Evolutionary conservation across 306 rosid species (phyloP).

Genomic region (Quercus cerris): DNA sequence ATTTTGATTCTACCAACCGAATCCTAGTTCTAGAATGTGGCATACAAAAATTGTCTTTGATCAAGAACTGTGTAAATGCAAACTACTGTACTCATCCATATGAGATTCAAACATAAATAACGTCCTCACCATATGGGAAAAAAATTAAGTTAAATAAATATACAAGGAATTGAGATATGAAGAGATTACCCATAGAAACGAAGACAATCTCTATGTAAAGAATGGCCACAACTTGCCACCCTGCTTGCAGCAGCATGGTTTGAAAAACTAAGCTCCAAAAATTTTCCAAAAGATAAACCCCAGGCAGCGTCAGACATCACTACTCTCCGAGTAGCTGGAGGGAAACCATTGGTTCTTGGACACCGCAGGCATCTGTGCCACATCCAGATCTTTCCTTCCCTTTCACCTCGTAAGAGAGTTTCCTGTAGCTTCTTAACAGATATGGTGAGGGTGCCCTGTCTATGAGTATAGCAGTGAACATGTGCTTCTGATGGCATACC

Average conservation of each 20-base stretch:
- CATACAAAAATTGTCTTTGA: slow-evolving; percentile 8
- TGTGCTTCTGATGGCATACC: slow-evolving; percentile 98
- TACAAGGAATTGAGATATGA: background rate
- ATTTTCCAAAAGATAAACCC: slow-evolving; percentile 98
- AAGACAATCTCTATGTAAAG: slow-evolving; percentile 95
- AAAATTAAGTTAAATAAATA: background rate
- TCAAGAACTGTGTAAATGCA: slow-evolving; percentile 6
- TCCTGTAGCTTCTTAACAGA: slow-evolving; percentile 78
- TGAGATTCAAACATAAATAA: slow-evolving; percentile 3
- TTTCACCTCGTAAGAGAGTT: slow-evolving; percentile 81
- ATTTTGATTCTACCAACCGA: background rate
- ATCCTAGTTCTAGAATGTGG: slow-evolving; percentile 7
- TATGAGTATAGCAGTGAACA: slow-evolving; percentile 93
- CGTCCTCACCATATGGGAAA: background rate
- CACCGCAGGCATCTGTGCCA: slow-evolving; percentile 98
- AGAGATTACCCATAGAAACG: slow-evolving; percentile 86
- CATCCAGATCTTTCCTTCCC: slow-evolving; percentile 98
- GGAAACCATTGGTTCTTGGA: slow-evolving; percentile 85
- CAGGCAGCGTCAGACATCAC: slow-evolving; percentile 99
- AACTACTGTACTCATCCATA: background rate
- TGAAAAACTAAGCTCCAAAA: slow-evolving; percentile 99
- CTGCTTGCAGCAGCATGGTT: slow-evolving; percentile 99
- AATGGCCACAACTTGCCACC: slow-evolving; percentile 99
- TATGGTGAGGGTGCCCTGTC: slow-evolving; percentile 95
- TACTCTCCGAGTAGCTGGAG: slow-evolving; percentile 89